Base-by-base conservation (phyloP, 2,329 filamentous ascomycete genomes). In the Claviceps maximensis region DNA sequence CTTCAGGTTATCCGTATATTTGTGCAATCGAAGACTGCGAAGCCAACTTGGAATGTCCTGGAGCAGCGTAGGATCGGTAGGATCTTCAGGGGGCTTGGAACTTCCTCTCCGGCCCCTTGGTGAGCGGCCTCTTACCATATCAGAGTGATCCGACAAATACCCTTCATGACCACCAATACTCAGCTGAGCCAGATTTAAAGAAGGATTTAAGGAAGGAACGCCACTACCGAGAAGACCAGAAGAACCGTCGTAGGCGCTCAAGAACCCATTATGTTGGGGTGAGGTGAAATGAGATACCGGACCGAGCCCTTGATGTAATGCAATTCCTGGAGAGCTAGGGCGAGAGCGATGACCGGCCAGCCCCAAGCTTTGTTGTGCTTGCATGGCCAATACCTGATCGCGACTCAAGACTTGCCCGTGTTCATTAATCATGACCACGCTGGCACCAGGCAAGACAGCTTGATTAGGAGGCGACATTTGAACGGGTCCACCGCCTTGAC, bases 1-100 rank as follows among this genome's bases (percentile, higher is more conserved):
- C 72, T 97, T 98, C 58, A 98, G 73, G 61, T 97, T 94, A 61
- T 98, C 93, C 10, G 93, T 98, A 71, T 98, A 98, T 75, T 98
- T 98, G 77, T 98, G 93, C 62, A 98, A 77, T 56, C 93, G 83
- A 65, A 97, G 78, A 68, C 89, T 96, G 66, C 93, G 83, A 63
- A 98, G 79, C 93, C 93, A 98, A 67, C 84, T 86, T 52, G 93
- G 91, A 60, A 98, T 96, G 65, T 98, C 93, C 71, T 95, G 87
- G 61, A 98, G 77, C 55, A 98, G 79, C 44, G 78, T 83, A 17
- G 87, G 86, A 68, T 98, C 93, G 21, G 91, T 97, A 4, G 93
- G 93, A 64, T 98, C 93, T 75, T 98, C 93, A 47, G 93, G 93
- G 31, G 93, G 93, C 78, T 97, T 98, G 45, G 89, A 95, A 75